Conservation (phyloP, 1,284 basidiomycete species). For the Sporisorium exsertum region DNA sequence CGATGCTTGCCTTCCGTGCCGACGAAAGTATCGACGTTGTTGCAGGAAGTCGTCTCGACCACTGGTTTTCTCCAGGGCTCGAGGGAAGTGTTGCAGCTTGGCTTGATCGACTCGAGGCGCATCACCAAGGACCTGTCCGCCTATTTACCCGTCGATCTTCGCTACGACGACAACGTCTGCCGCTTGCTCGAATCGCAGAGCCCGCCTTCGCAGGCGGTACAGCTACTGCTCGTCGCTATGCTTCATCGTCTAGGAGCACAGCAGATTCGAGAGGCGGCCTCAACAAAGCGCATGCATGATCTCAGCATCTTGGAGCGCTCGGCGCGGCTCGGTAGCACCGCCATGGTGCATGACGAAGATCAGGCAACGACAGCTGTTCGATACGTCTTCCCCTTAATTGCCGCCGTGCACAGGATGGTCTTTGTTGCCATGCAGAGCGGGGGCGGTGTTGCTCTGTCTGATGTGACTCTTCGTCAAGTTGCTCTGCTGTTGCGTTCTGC, state of each 20-base stretch:
- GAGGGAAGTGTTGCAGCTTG: constrained; percentile 3
- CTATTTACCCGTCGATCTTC: constrained; percentile 27
- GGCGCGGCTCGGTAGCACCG: constrained; percentile 28
- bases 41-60: constrained; percentile 28
- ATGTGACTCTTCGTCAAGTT: constrained; percentile 22
- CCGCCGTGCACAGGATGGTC: constrained; percentile 22
- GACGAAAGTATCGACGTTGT: background rate
- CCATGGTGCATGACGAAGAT: constrained; percentile 34
- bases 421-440: constrained; percentile 9
- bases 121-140: constrained; percentile 23
- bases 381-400: constrained; percentile 37
- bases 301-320: constrained; percentile 48
- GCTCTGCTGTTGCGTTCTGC: constrained; percentile 32
- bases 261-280: constrained; percentile 20
- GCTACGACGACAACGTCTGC: constrained; percentile 41
- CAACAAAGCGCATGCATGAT: constrained; percentile 33
- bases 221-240: constrained; percentile 31
- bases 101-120: constrained; percentile 10
- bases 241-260: constrained; percentile 18
- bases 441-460: background rate
- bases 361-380: constrained; percentile 39
- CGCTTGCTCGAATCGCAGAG: constrained; percentile 14
- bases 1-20: constrained; percentile 12
- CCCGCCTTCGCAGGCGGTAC: constrained; percentile 5
- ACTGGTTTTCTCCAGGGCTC: constrained; percentile 1